Conservation (phyloP, 352 stramenopile species). For the Pythium biforme region DNA sequence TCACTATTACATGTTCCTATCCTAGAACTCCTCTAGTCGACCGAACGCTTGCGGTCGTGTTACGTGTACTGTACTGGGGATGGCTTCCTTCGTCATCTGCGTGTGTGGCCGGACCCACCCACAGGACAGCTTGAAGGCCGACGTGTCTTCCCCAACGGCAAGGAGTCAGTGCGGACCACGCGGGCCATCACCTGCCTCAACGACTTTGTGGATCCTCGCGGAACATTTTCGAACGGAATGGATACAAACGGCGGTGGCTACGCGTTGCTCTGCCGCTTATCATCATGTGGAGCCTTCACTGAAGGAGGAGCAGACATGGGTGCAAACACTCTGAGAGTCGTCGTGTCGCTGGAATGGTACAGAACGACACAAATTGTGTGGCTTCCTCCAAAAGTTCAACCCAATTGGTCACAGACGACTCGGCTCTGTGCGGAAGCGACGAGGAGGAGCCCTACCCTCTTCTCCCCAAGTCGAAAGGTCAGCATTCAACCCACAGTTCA, state of each 20-base stretch:
- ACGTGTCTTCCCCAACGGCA: not conserved
- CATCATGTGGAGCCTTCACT: too few species aligned
- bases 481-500: constrained; percentile 25
- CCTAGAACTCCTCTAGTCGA: constrained; percentile 6
- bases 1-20: not conserved
- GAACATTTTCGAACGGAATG: constrained; percentile 23
- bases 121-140: too few species aligned
- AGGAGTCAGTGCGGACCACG: constrained; percentile 2
- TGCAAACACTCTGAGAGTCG: constrained; percentile 22
- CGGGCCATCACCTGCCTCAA: not conserved
- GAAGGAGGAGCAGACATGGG: constrained; percentile 19
- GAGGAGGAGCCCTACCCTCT: constrained; percentile 18
- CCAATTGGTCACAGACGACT: constrained; percentile 29
- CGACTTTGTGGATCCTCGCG: not conserved
- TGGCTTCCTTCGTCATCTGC: not conserved
- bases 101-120: not conserved
- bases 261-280: constrained; percentile 8
- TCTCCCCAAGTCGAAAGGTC: constrained; percentile 23
- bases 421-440: constrained; percentile 12
- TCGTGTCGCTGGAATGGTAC: constrained; percentile 26
- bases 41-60: not conserved
- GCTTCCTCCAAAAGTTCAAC: constrained; percentile 24
- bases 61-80: not conserved
- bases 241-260: constrained; percentile 9
- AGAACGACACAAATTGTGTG: constrained; percentile 16